Conservation (phyloP, 2,329 filamentous ascomycete genomes). For the Clarireedia hainanense region DNA sequence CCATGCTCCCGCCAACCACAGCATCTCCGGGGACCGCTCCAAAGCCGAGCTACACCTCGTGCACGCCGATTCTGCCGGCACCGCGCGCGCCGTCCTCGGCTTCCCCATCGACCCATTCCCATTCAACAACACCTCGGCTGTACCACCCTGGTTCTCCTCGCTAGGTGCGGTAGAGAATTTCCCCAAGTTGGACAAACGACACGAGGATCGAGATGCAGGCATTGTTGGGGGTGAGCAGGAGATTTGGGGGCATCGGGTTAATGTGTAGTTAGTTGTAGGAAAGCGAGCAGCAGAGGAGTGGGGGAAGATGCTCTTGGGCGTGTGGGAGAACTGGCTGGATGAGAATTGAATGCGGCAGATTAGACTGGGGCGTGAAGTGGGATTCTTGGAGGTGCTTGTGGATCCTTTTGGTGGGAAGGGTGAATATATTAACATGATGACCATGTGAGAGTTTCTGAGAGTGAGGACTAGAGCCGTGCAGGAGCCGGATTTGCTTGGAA, state of each 20-base stretch:
- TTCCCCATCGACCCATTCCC: conserved; percentile 37
- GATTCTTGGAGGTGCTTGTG: background rate
- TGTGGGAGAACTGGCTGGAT: too few relatives aligned
- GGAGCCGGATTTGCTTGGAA: too few relatives aligned
- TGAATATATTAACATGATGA: too few relatives aligned
- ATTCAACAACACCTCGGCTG: conserved; percentile 28
- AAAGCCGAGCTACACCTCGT: conserved; percentile 43
- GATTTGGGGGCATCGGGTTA: background rate
- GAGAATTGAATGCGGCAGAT: too few relatives aligned
- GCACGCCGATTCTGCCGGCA: conserved; percentile 36
- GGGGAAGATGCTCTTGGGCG: background rate
- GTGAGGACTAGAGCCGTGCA: too few relatives aligned
- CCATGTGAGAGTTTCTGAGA: too few relatives aligned
- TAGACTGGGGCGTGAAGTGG: background rate
- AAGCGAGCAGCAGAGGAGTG: background rate
- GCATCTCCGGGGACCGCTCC: conserved; percentile 34
- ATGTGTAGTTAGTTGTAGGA: background rate
- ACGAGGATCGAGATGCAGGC: background rate
- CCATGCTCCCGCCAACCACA: conserved; percentile 43
- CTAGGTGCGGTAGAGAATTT: conserved; percentile 28
- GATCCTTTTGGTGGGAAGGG: too few relatives aligned
- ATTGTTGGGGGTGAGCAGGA: background rate
- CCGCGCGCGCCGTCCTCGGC: conserved; percentile 38
- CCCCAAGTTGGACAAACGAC: conserved; percentile 24
- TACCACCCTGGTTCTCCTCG: conserved; percentile 30